Evolutionary conservation across 2,329 filamentous ascomycete species (phyloP).

Genomic region (Aaosphaeria arxii): DNA sequence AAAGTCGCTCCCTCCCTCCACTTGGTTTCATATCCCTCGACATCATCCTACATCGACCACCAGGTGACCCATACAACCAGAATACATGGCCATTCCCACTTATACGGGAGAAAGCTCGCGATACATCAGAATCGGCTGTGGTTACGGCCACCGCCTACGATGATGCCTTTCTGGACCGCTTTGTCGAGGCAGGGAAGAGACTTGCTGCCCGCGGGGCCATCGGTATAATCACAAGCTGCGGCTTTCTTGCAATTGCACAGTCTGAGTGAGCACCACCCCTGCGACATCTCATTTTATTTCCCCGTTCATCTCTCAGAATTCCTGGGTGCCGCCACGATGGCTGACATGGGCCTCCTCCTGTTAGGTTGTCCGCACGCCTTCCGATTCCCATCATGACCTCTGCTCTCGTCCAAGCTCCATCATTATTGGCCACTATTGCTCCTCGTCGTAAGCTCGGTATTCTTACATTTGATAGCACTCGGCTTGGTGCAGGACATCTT

Average conservation of each 20-base stretch:
- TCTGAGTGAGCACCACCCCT: constrained; percentile 13
- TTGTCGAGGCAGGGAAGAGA: constrained; percentile 35
- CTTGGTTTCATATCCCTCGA: constrained; percentile 39
- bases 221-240: constrained; percentile 41
- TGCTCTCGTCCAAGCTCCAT: constrained; percentile 34
- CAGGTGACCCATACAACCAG: constrained; percentile 37
- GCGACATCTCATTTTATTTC: no score
- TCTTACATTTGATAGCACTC: background rate
- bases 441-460: background rate
- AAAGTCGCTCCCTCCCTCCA: constrained; percentile 12
- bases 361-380: constrained; percentile 9
- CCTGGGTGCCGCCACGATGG: no score
- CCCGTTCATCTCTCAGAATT: no score
- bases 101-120: constrained; percentile 31
- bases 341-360: no score
- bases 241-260: constrained; percentile 40
- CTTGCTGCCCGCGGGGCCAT: constrained; percentile 34
- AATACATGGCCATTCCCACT: constrained; percentile 39
- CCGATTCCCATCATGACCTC: constrained; percentile 39
- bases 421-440: constrained; percentile 24
- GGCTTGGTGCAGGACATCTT: background rate
- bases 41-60: constrained; percentile 31
- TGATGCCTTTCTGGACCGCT: constrained; percentile 25
- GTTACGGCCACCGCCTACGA: constrained; percentile 30
- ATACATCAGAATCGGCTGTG: constrained; percentile 25